Evolutionary conservation across 2,329 filamentous ascomycete genomes (phyloP).

Genomic region (Pseudohalonectria lignicola): DNA sequence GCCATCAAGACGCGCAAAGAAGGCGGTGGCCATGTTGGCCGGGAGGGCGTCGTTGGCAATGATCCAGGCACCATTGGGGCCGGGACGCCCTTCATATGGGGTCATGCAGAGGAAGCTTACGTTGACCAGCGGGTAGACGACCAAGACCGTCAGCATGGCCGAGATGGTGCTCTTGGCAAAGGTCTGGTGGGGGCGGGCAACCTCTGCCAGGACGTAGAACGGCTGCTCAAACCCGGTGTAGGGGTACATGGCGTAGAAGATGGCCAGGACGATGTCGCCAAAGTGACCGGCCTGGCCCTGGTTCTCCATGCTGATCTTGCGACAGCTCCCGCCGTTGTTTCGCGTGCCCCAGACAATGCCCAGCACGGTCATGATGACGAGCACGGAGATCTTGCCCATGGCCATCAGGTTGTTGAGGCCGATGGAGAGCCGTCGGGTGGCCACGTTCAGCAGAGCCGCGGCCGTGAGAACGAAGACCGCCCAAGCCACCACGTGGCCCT

Average conservation of each 20-base stretch:
- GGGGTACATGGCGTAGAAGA: slow-evolving; percentile 12
- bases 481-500: slow-evolving; percentile 23
- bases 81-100: too few species aligned
- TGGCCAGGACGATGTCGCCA: slow-evolving; percentile 9
- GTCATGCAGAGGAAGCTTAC: slow-evolving; percentile 27
- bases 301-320: slow-evolving; percentile 5
- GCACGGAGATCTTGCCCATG: slow-evolving; percentile 25
- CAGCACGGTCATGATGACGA: slow-evolving; percentile 25
- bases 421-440: slow-evolving; percentile 24
- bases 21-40: too few species aligned
- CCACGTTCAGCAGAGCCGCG: slow-evolving; percentile 28
- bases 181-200: slow-evolving; percentile 22
- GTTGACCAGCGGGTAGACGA: slow-evolving; percentile 27
- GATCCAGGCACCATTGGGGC: too few species aligned
- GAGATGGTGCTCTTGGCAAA: slow-evolving; percentile 23
- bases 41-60: too few species aligned
- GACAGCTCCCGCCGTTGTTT: slow-evolving; percentile 6
- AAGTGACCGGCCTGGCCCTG: slow-evolving; percentile 7
- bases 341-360: slow-evolving; percentile 18
- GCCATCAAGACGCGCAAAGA: too few species aligned
- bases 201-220: slow-evolving; percentile 24
- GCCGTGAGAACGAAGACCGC: slow-evolving; percentile 25
- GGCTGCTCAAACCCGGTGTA: slow-evolving; percentile 10
- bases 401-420: slow-evolving; percentile 30
- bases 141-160: slow-evolving; percentile 18